These are phyloP conservation scores for Boletus subparvulus DNA, from an alignment of 768 basidiomycete genomes.

Conservation along the genomic window DNA sequence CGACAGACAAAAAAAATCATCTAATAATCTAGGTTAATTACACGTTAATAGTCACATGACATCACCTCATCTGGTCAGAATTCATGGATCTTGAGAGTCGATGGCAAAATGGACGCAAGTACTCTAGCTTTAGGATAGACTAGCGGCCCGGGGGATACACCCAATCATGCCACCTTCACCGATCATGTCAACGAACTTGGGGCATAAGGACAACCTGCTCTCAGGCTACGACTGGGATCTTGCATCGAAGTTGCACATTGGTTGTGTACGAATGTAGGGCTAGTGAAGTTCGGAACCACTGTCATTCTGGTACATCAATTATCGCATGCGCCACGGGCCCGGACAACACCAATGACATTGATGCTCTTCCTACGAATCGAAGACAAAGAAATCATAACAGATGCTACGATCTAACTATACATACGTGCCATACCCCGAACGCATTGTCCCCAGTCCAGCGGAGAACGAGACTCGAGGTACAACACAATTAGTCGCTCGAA, in stretches of 20 bases:
- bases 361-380: slow-evolving; percentile 1
- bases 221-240: no score
- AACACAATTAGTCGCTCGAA: slow-evolving; percentile 5
- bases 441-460: slow-evolving; percentile 12
- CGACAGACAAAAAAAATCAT: slow-evolving; percentile 11
- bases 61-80: neutral
- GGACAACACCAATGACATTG: neutral
- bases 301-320: no score
- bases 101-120: no score
- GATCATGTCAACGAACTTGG: no score
- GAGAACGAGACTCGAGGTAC: slow-evolving; percentile 15
- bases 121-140: no score
- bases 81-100: no score
- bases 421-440: slow-evolving; percentile 7
- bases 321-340: neutral
- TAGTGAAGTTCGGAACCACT: no score
- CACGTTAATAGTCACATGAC: slow-evolving; percentile 8
- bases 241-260: no score
- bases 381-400: slow-evolving; percentile 29
- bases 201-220: no score
- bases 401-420: slow-evolving; percentile 28
- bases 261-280: no score
- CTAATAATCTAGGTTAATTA: neutral
- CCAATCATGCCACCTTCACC: no score
- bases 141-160: no score